A percentile compares a stretch with the other conserved stretches of the same genome.
Evolutionary conservation across 441 rosid genomes (phyloP).

Genomic region (Jatropha multifida): DNA sequence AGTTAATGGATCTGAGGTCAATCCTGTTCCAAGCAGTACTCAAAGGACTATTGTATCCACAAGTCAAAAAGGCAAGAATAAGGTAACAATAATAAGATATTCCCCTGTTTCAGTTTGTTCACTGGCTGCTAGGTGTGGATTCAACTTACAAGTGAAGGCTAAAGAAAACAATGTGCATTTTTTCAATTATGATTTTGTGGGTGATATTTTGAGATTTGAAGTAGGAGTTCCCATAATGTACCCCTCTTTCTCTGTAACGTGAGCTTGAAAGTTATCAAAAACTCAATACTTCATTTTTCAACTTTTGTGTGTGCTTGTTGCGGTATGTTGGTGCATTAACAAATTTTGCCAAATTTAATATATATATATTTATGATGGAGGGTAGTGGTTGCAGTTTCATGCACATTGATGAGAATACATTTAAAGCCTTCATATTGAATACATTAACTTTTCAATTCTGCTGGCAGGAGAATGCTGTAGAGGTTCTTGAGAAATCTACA

Average conservation of each 20-base stretch:
- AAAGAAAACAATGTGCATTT: background rate
- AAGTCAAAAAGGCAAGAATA: slow-evolving; percentile 38
- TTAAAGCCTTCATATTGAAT: background rate
- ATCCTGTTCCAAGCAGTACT: slow-evolving; percentile 34
- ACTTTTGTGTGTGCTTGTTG: background rate
- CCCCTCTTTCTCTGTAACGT: background rate
- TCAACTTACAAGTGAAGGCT: background rate
- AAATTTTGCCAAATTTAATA: background rate
- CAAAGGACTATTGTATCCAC: slow-evolving; percentile 36
- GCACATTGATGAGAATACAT: background rate
- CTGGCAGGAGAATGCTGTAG: slow-evolving; percentile 39
- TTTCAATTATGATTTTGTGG: background rate
- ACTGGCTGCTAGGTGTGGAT: background rate
- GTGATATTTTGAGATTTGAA: background rate
- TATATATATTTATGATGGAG: background rate
- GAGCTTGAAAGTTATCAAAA: background rate
- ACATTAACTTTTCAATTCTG: slow-evolving; percentile 5
- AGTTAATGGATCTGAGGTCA: slow-evolving; percentile 32
- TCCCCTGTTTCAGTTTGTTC: background rate
- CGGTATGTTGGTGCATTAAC: background rate
- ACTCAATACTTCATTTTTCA: background rate
- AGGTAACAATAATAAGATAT: slow-evolving; percentile 38
- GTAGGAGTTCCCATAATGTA: background rate
- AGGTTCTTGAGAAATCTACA: slow-evolving; percentile 33
- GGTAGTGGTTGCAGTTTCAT: background rate